Evolutionary conservation across 1,284 basidiomycete species (phyloP), one percentile per base, ranked within the genome.

Genomic region (Taiwanofungus camphoratus): DNA sequence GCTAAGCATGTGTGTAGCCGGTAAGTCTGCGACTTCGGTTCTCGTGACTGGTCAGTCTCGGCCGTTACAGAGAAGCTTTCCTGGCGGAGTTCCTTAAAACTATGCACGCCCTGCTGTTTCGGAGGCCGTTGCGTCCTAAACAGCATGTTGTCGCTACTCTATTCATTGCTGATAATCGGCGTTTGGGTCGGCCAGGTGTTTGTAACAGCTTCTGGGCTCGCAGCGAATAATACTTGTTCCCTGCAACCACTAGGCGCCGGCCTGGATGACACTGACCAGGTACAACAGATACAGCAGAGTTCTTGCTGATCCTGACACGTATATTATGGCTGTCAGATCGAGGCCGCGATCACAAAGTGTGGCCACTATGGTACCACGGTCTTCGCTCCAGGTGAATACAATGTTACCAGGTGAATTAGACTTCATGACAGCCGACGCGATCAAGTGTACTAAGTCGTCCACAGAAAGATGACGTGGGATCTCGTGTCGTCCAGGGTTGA

Each of bases 381-480:
- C 0, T 71, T 77, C 42, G 60, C 59, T 31, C 43, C 59, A 4
- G 74, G 74, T 6, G 54, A 65, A 5, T 77, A 69, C 58, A 77
- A 77, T 49, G 71, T 77, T 26, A 77, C 75, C 0, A 64, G 73
- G 74, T 73, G 37, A 27, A 57, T 27, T 33, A 5, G 16, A 5
- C 19, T 2, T 2, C 13, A 3, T 3, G 1, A 21, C 8, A 6
- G 3, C 8, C 11, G 20, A 3, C 27, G n/a, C 20, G 20, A 2
- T 7, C n/a, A 16, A 7, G 5, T n/a, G 16, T 16, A 35, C 16
- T 19, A 15, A 5, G 12, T 36, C 5, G 11, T 13, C 9, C 20
- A 0, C 36, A 78, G 77, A 52, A 79, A 79, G 54, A 77, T 81
- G 76, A 75, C 68, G 0, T 81, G 77, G 78, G 61, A 77, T 44